phyloP scores from a whole-genome alignment of 805 yeast species.

The Kazachstania viticola region DNA sequence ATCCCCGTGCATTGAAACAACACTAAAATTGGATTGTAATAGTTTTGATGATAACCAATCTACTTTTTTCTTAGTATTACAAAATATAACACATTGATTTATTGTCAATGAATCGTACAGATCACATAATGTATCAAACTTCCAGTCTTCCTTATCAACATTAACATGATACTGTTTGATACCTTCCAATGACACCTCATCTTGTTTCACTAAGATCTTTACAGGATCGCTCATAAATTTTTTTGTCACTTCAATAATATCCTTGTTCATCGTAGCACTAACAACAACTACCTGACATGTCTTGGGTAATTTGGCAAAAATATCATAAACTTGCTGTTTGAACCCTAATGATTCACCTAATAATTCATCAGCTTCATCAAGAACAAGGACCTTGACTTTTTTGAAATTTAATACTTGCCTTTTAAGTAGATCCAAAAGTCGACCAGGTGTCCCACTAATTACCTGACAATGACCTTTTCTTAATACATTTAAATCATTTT shows the following conservation, averaged over 20 bases:
- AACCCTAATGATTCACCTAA: conserved; percentile 78
- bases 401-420: conserved; percentile 67
- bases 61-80: conserved; percentile 91
- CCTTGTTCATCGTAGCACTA: conserved; percentile 89
- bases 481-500: conserved; percentile 67
- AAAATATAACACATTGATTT: conserved; percentile 95
- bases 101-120: conserved; percentile 89
- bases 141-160: conserved; percentile 88
- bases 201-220: conserved; percentile 87
- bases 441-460: conserved; percentile 95
- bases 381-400: conserved; percentile 71
- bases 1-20: conserved; percentile 91
- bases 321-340: conserved; percentile 90
- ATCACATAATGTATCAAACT: conserved; percentile 89
- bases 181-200: conserved; percentile 91
- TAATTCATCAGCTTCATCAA: conserved; percentile 97
- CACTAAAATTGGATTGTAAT: conserved; percentile 74
- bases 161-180: conserved; percentile 85
- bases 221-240: conserved; percentile 94
- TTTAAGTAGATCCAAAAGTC: conserved; percentile 84
- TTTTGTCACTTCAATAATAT: conserved; percentile 80
- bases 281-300: conserved; percentile 90
- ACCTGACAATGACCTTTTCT: conserved; percentile 70
- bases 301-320: conserved; percentile 78
- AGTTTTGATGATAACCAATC: conserved; percentile 75